Evolutionary conservation across 2,329 filamentous ascomycete genomes (phyloP), one percentile per base, ranked within the genome.

Genomic region (Dryadomyces quercus-mongolicae): DNA sequence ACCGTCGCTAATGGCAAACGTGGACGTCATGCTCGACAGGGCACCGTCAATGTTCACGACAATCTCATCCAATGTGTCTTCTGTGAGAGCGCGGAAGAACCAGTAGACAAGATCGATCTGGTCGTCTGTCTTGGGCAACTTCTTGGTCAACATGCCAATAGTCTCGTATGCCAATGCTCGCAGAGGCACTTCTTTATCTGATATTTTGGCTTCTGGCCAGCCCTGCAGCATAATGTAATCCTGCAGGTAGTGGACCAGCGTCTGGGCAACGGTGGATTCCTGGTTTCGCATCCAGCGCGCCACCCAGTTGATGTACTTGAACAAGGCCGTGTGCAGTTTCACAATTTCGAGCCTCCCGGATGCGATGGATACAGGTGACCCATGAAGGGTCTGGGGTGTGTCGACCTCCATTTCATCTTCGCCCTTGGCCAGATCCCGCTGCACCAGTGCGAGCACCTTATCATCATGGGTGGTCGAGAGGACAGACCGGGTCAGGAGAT

Each of bases 31-130:
- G 54, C 84, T 89, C 4, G 90, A 92, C 3, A 97, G 71, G 0
- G 91, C 86, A 52, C 92, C 88, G 62, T 97, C 91, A 54, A 97
- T 90, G 63, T 89, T 93, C 57, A 95, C 83, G 49, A 86, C 85
- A 1, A 91, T 84, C 9, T 86, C 84, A 0, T 82, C 77, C 1
- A 82, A 86, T 0, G 82, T 79, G 62, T 97, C 92, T 60, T 90
- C 84, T 12, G 85, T 84, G 3, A 97, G 73, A 0, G 91, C 92
- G 25, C 78, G 78, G 63, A 97, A 94, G 0, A 97, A 75, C 86
- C 89, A 97, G 51, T 78, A 56, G 0, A 80, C 60, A 80, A 80
- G 51, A 80, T 72, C 58, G 36, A 77, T 54, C 2, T 54, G 54
- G 74, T 76, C 72, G 43, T 69, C 69, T 13, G 80, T 62, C 4